phyloP scores from a whole-genome alignment of 1,284 basidiomycete genomes.

The Microstroma glucosiphilum region DNA sequence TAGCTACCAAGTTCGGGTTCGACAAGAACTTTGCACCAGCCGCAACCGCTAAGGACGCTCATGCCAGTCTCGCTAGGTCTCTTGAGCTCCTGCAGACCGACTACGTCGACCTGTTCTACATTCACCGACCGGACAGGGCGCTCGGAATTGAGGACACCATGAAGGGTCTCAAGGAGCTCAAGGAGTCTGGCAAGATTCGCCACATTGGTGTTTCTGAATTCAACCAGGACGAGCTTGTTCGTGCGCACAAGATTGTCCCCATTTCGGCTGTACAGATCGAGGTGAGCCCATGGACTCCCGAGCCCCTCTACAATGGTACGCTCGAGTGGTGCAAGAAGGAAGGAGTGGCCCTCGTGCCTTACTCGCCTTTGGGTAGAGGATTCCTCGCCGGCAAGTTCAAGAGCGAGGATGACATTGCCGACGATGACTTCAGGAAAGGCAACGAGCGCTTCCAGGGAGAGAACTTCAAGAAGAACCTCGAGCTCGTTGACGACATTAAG shows the following conservation, averaged over 20 bases:
- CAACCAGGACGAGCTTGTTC: slow-evolving; percentile 27
- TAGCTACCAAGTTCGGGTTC: slow-evolving; percentile 52
- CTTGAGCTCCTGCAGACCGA: slow-evolving; percentile 47
- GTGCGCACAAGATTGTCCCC: slow-evolving; percentile 42
- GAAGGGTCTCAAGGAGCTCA: slow-evolving; percentile 66
- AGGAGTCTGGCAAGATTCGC: slow-evolving; percentile 63
- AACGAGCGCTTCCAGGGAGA: slow-evolving; percentile 31
- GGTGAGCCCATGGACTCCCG: slow-evolving; percentile 55
- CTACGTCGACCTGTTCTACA: slow-evolving; percentile 53
- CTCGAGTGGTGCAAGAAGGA: slow-evolving; percentile 31
- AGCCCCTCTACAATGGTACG: slow-evolving; percentile 35
- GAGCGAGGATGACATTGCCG: slow-evolving; percentile 20
- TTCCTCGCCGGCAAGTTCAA: slow-evolving; percentile 32
- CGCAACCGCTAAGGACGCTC: slow-evolving; percentile 41
- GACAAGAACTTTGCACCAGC: slow-evolving; percentile 27
- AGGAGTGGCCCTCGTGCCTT: slow-evolving; percentile 26
- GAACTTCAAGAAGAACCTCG: slow-evolving; percentile 31
- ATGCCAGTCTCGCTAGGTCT: slow-evolving; percentile 46
- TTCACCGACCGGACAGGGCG: slow-evolving; percentile 53
- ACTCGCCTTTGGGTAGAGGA: slow-evolving; percentile 29
- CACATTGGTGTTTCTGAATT: slow-evolving; percentile 64
- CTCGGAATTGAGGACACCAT: slow-evolving; percentile 66
- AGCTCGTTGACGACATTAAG: slow-evolving; percentile 23
- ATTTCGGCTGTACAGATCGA: slow-evolving; percentile 53
- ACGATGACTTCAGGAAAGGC: slow-evolving; percentile 27